phyloP scores from a whole-genome alignment of 2,329 filamentous ascomycete species.

The Ophiosphaerella narmari region DNA sequence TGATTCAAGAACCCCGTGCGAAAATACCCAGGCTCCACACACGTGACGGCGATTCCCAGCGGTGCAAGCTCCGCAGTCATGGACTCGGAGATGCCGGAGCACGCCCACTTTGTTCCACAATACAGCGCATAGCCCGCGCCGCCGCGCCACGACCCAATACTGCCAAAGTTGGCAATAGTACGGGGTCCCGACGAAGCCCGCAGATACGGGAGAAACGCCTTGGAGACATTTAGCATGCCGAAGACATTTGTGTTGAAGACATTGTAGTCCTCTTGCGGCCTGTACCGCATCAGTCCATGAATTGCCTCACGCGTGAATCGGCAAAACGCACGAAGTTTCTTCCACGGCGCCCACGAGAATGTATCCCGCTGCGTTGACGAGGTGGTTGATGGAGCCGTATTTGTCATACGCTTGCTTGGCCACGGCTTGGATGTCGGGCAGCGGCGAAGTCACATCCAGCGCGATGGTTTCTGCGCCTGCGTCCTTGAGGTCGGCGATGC shows the following conservation, averaged over 20 bases:
- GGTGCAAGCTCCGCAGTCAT: slow-evolving; percentile 51
- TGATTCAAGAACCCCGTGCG: slow-evolving; percentile 54
- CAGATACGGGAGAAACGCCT: slow-evolving; percentile 55
- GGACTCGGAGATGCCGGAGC: slow-evolving; percentile 50
- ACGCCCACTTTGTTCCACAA: slow-evolving; percentile 53
- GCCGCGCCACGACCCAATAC: slow-evolving; percentile 50
- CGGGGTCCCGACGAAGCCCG: slow-evolving; percentile 47
- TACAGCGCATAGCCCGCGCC: slow-evolving; percentile 52
- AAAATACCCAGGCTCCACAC: slow-evolving; percentile 58
- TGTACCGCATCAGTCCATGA: slow-evolving; percentile 4
- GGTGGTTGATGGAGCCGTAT: slow-evolving; percentile 51
- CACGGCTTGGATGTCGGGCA: slow-evolving; percentile 41
- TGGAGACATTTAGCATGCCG: slow-evolving; percentile 55
- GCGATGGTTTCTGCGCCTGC: slow-evolving; percentile 43
- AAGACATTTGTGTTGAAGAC: slow-evolving; percentile 61
- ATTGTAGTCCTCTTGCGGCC: slow-evolving; percentile 47
- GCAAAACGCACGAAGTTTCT: slow-evolving; percentile 45
- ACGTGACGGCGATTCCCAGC: slow-evolving; percentile 51
- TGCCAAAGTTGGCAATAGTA: slow-evolving; percentile 55
- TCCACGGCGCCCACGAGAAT: slow-evolving; percentile 52
- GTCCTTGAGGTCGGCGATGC: slow-evolving; percentile 41
- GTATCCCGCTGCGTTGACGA: slow-evolving; percentile 56
- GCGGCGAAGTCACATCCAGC: slow-evolving; percentile 49
- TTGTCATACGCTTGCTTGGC: slow-evolving; percentile 45
- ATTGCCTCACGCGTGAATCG: slow-evolving; percentile 26